A percentile compares a stretch with the other conserved stretches of the same genome.
Conservation (phyloP, 108 stramenopile genomes). For the Schizochytrium sp. region DNA sequence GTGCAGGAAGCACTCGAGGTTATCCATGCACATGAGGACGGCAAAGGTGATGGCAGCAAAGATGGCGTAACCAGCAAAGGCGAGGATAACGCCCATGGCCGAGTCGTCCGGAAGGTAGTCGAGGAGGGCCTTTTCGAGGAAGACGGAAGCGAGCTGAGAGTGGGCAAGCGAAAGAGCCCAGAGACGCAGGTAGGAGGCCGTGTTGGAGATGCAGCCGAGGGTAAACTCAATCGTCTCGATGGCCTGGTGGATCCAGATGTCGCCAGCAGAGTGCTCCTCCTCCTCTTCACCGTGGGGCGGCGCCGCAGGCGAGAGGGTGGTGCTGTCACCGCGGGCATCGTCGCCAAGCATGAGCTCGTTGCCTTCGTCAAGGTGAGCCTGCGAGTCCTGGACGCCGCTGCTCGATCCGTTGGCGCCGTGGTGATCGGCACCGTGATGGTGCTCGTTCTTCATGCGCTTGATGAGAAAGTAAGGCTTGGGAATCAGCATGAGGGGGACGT, state of each 20-base stretch:
- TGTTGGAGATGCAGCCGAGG: slow-evolving; percentile 96
- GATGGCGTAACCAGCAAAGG: slow-evolving; percentile 86
- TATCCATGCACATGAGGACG: slow-evolving; percentile 93
- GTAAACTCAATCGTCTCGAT: slow-evolving; percentile 99
- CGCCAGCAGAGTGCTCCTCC: slow-evolving; percentile 74
- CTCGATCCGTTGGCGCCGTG: neutral
- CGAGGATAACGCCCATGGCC: slow-evolving; percentile 67
- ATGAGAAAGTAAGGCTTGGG: slow-evolving; percentile 62
- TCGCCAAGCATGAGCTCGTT: slow-evolving; percentile 32
- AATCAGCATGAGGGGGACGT: slow-evolving; percentile 80
- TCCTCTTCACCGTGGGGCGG: slow-evolving; percentile 27
- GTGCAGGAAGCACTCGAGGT: slow-evolving; percentile 97
- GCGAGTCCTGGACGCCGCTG: neutral
- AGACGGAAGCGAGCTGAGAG: slow-evolving; percentile 92
- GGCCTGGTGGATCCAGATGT: slow-evolving; percentile 84
- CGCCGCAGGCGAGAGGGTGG: neutral
- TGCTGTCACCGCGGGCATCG: slow-evolving; percentile 48
- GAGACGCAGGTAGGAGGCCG: slow-evolving; percentile 95
- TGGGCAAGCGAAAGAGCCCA: slow-evolving; percentile 98
- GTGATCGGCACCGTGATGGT: neutral
- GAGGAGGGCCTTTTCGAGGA: slow-evolving; percentile 95
- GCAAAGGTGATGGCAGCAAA: slow-evolving; percentile 91
- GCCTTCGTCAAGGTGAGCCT: slow-evolving; percentile 47
- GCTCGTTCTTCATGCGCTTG: slow-evolving; percentile 9
- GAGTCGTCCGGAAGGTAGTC: slow-evolving; percentile 59